These are phyloP conservation scores for Cordyceps tenuipes DNA, from an alignment of 2,329 filamentous ascomycete genomes.

Conservation along the genomic window DNA sequence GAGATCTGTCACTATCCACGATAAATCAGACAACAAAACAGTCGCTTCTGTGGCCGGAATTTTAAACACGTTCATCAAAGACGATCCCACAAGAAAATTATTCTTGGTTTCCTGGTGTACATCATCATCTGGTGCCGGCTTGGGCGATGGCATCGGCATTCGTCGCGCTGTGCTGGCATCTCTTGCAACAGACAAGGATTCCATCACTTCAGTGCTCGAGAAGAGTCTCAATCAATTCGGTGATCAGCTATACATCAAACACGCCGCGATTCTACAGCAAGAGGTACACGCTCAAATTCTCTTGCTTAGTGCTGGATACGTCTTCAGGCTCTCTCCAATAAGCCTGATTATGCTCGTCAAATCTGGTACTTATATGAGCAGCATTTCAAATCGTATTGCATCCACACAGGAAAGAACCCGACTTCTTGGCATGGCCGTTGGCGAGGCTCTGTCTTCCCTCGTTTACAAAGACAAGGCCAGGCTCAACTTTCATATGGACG, in stretches of 20 bases:
- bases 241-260: constrained; percentile 78
- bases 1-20: constrained; percentile 24
- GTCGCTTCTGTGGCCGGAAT: constrained; percentile 53
- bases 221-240: constrained; percentile 68
- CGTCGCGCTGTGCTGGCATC: constrained; percentile 57
- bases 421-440: constrained; percentile 82
- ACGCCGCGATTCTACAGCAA: constrained; percentile 78
- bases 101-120: constrained; percentile 58
- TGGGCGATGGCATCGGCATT: constrained; percentile 56
- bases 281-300: constrained; percentile 78
- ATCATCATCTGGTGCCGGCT: constrained; percentile 53
- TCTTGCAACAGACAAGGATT: constrained; percentile 42
- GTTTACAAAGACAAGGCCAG: constrained; percentile 59
- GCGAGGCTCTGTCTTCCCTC: constrained; percentile 59
- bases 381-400: constrained; percentile 77
- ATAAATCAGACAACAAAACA: constrained; percentile 22
- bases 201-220: constrained; percentile 51
- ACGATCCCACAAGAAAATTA: constrained; percentile 39
- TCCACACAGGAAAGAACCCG: constrained; percentile 67
- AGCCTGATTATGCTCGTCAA: constrained; percentile 62
- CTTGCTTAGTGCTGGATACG: constrained; percentile 67
- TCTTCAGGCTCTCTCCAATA: constrained; percentile 57
- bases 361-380: constrained; percentile 64
- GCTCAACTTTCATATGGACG: constrained; percentile 78
- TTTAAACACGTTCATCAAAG: constrained; percentile 40